Base-by-base conservation (phyloP, 1,284 basidiomycete genomes). In the Mycosarcoma mackinlayi region DNA sequence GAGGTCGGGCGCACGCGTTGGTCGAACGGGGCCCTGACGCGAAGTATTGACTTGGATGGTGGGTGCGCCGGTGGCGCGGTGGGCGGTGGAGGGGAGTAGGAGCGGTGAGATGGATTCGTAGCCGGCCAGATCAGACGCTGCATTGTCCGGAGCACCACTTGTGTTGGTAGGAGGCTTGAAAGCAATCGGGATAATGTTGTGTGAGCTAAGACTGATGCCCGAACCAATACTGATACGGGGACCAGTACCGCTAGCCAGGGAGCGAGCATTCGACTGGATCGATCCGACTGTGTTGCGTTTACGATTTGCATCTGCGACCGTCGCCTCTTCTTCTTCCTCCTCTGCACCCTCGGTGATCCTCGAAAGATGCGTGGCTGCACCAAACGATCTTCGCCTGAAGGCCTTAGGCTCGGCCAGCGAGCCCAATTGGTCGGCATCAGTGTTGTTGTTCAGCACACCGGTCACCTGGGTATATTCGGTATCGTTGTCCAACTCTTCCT, bases 391-490 rank as follows among this genome's bases (percentile, higher is more conserved):
- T 14, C 62, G 48, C 19, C 57, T 54, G 46, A 50, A 62, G 34
- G 55, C 63, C 37, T 52, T 66, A 31, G 63, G 66, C 49, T 63
- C 71, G 39, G 48, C 67, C 47, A 66, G 70, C 50, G 60, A 52
- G 52, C 65, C 68, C 35, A 62, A 30, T 37, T 39, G 52, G 23
- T 63, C 61, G 27, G 35, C 27, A 16, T 46, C 39, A 16, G 56
- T 45, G 30, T 45, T 19, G 19, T 23, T 45, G 44, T 45, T 54
- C 11, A 68, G 53, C 14, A 60, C 62, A 11, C 66, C 67, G 1
- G 66, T 69, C 23, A 69, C 59, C 34, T 73, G 64, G 47, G 69
- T 73, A 48, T 61, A 75, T 44, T 75, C 73, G 25, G 65, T 73
- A 48, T 73, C 69, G 21, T 59, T 40, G 24, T 71, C 72, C 23